Conservation (phyloP, 805 yeast species). For the Saccharomycopsis microspora region DNA sequence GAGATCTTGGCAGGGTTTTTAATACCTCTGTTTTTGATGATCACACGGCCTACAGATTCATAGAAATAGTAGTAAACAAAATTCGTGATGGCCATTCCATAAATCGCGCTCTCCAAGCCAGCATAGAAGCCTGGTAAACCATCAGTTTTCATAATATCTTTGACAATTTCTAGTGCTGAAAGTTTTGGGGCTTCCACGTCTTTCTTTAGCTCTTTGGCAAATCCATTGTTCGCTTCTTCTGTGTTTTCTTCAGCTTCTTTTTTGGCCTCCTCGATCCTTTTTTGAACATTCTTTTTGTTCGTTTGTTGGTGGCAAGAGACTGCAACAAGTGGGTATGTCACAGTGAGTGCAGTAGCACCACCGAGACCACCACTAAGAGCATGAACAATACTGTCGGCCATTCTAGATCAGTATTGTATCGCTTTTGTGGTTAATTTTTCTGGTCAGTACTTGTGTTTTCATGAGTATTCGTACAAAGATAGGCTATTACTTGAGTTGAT, state of each 20-base stretch:
- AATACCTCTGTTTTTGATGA: slow-evolving; percentile 23
- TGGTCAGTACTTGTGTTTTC: no score
- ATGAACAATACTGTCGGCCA: slow-evolving; percentile 51
- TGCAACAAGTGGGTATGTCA: slow-evolving; percentile 85
- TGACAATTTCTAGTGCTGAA: slow-evolving; percentile 23
- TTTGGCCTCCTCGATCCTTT: slow-evolving; percentile 16
- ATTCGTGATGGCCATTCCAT: slow-evolving; percentile 79
- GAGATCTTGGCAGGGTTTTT: slow-evolving; percentile 20
- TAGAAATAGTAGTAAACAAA: slow-evolving; percentile 86
- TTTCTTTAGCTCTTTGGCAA: slow-evolving; percentile 18
- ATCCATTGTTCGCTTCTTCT: slow-evolving; percentile 18
- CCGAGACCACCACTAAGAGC: slow-evolving; percentile 95
- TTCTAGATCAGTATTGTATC: no score
- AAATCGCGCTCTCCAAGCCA: slow-evolving; percentile 79
- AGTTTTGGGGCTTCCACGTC: slow-evolving; percentile 17
- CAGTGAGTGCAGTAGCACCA: slow-evolving; percentile 76
- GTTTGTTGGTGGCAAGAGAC: slow-evolving; percentile 85
- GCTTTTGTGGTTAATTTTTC: no score
- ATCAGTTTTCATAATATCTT: slow-evolving; percentile 39
- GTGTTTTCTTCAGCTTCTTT: neutral
- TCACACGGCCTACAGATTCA: slow-evolving; percentile 49
- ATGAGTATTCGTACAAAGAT: no score
- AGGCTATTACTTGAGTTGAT: no score
- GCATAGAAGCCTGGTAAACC: slow-evolving; percentile 65
- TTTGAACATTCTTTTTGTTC: slow-evolving; percentile 21